Percentiles rank a stretch among this genome's conserved stretches.
phyloP scores from a whole-genome alignment of 1,139 yeast species.

The Yamadazyma atmosphaerica region DNA sequence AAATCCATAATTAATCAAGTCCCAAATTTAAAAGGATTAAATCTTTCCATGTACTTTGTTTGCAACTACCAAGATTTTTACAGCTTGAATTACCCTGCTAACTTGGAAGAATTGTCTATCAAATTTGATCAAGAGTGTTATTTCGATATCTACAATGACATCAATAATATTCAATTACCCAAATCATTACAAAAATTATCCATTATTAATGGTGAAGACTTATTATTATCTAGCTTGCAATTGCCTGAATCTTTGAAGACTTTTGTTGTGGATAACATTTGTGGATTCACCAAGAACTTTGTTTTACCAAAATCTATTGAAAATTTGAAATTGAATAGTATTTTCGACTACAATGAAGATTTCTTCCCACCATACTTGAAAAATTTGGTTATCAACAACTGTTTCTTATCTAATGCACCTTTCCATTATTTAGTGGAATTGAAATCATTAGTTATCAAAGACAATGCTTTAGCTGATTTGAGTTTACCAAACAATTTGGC shows the following conservation, averaged over 20 bases:
- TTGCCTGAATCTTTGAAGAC: conserved; percentile 7
- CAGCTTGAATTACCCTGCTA: conserved; percentile 7
- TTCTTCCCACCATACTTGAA: neutral
- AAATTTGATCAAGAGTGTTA: conserved; percentile 7
- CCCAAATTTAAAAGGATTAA: conserved; percentile 4
- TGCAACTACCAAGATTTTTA: conserved; percentile 9
- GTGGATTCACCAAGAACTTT: conserved; percentile 5
- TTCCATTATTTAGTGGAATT: conserved; percentile 1
- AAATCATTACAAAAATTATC: conserved; percentile 5
- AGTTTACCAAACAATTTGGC: neutral
- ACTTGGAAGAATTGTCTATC: conserved; percentile 5
- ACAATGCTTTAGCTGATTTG: conserved; percentile 1
- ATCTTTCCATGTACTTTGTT: conserved; percentile 5
- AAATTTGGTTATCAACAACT: conserved; percentile 1
- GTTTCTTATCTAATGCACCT: conserved; percentile 1
- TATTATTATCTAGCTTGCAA: conserved; percentile 6
- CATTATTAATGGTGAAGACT: conserved; percentile 10
- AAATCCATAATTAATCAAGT: conserved; percentile 5
- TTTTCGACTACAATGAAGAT: conserved; percentile 5
- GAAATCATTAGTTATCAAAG: conserved; percentile 1
- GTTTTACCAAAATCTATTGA: conserved; percentile 4
- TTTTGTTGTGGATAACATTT: conserved; percentile 4
- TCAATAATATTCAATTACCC: conserved; percentile 9
- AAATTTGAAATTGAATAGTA: conserved; percentile 4
- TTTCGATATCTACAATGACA: conserved; percentile 10